Conservation (phyloP, 495 filamentous ascomycete species). For the Filosporella fistucella region DNA sequence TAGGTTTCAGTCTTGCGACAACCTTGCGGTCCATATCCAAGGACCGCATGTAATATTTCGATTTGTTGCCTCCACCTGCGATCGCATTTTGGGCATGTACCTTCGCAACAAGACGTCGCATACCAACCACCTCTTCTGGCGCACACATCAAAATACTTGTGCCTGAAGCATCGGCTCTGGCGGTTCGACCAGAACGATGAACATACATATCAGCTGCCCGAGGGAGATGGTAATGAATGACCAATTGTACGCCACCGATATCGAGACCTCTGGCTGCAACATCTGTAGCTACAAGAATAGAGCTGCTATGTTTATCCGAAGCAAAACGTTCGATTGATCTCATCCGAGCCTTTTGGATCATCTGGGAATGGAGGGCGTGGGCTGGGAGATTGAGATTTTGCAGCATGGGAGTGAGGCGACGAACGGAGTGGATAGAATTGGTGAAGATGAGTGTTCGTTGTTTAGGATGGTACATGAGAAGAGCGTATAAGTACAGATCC, state of each 20-base stretch:
- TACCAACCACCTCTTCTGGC: slow-evolving; percentile 83
- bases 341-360: slow-evolving; percentile 95
- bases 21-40: slow-evolving; percentile 81
- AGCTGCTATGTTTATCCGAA: slow-evolving; percentile 45
- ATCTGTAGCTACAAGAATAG: slow-evolving; percentile 88
- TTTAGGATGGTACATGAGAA: slow-evolving; percentile 78
- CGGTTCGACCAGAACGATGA: slow-evolving; percentile 92
- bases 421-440: slow-evolving; percentile 91
- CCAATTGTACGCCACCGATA: slow-evolving; percentile 79
- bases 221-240: slow-evolving; percentile 94
- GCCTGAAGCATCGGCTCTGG: slow-evolving; percentile 72
- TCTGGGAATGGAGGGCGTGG: slow-evolving; percentile 80
- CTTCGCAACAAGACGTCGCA: slow-evolving; percentile 79
- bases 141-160: slow-evolving; percentile 83
- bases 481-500: slow-evolving; percentile 90
- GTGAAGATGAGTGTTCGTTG: slow-evolving; percentile 82
- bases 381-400: slow-evolving; percentile 77
- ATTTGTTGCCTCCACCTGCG: slow-evolving; percentile 32
- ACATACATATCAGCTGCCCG: slow-evolving; percentile 90
- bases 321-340: slow-evolving; percentile 91
- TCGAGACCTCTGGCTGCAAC: slow-evolving; percentile 96
- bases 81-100: slow-evolving; percentile 39
- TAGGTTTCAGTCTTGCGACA: slow-evolving; percentile 66
- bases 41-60: slow-evolving; percentile 64
- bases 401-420: slow-evolving; percentile 79